Base-by-base conservation (phyloP, 176 grass and related monocot genomes). In the Eremochloa ophiuroides region DNA sequence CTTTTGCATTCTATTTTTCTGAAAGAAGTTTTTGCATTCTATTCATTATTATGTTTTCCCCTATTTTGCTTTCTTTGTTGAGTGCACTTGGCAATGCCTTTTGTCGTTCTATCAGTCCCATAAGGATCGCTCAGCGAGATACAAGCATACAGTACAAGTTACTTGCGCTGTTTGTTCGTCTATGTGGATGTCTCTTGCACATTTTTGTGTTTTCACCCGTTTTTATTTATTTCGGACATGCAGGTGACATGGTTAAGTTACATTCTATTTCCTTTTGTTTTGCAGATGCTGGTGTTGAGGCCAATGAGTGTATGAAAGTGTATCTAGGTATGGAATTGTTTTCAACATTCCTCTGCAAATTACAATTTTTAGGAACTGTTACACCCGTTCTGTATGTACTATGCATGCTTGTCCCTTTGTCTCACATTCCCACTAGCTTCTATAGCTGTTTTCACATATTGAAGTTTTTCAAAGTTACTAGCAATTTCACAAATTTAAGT, bases 261-360 rank as follows among this genome's bases (percentile, higher is more conserved):
- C 28, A 27, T 86, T 81, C 33, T 69, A 38, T 83, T 77, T 48
- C 68, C 70, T 81, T 33, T 8, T 84, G 25, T 26, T 16, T 20
- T 76, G 43, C 83, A 95, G 96, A 99, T 93, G 35, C 83, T 85
- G 96, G 96, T 65, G 55, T 93, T 29, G 88, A 89, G 73, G 88
- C 93, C 75, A 95, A 91, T 78, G 91, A 93, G 23, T 95, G 93
- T 81, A 90, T 99, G 35, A 86, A 93, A 65, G 83, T 99, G 80
- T 99, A 91, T 77, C 65, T 93, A 20, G 96, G 96, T 99, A 90
- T 69, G 67, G 14, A 38, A 30, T 47, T 80, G 31, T 63, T 37
- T 51, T 42, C 25, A 35, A 23, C 2, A 9, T 9, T 43, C 61
- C 22, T 40, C 38, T 58, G 30, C 2, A 41, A 40, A 71, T 40